Evolutionary conservation across 2,329 filamentous ascomycete genomes (phyloP).

Genomic region (Eurotiales sp.): DNA sequence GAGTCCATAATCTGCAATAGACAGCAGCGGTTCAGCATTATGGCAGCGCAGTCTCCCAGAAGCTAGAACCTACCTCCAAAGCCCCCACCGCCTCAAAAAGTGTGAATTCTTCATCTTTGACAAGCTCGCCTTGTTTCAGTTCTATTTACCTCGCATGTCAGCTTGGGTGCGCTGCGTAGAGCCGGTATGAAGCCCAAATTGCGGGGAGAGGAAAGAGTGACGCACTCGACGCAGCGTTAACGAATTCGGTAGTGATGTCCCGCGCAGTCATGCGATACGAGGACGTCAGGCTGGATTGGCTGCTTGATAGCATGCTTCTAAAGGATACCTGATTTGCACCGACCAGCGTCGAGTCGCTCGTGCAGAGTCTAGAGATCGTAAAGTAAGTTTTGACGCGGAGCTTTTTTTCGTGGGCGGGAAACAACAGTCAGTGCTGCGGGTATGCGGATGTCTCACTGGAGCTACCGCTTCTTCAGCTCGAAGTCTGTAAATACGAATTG

Average conservation of each 20-base stretch:
- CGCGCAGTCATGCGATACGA: constrained; percentile 38
- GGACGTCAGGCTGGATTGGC: constrained; percentile 29
- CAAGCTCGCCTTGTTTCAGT: constrained; percentile 72
- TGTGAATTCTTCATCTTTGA: constrained; percentile 93
- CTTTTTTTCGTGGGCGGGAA: background rate
- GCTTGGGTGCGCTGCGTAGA: background rate
- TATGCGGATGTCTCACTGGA: background rate
- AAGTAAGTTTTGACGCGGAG: background rate
- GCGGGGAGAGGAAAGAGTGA: constrained; percentile 11
- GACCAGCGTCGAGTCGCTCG: background rate
- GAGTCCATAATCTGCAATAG: constrained; percentile 84
- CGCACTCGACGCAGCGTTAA: constrained; percentile 49
- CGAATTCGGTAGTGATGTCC: constrained; percentile 57
- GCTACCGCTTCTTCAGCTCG: too few species aligned
- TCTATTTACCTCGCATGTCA: constrained; percentile 45
- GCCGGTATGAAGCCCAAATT: constrained; percentile 10
- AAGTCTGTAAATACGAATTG: too few species aligned
- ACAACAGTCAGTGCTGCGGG: background rate
- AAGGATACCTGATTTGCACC: too few species aligned
- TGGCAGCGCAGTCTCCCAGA: background rate
- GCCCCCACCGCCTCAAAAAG: constrained; percentile 89
- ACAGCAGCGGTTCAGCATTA: background rate
- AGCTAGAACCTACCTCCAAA: constrained; percentile 50
- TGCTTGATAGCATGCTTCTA: constrained; percentile 33
- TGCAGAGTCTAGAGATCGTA: constrained; percentile 7